Percentiles rank a stretch among this genome's conserved stretches.
phyloP scores from a whole-genome alignment of 345 rosid species.

The Heritiera fomes region DNA sequence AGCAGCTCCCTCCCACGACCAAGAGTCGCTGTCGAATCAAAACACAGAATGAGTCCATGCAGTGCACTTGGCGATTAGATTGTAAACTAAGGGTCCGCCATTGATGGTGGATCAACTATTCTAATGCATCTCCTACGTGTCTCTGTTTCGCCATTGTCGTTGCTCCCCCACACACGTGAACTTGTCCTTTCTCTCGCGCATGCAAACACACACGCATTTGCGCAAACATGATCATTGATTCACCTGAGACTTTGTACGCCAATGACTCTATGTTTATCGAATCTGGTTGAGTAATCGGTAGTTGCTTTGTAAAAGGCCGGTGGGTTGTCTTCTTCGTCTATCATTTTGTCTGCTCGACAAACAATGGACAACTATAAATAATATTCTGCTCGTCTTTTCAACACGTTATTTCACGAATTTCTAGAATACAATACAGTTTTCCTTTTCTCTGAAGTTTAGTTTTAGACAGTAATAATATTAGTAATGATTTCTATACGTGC shows the following conservation, averaged over 20 bases:
- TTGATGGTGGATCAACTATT: conserved; percentile 1
- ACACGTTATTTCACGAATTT: not conserved
- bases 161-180: not conserved
- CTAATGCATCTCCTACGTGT: not conserved
- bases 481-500: not conserved
- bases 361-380: not conserved
- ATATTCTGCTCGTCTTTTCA: not conserved
- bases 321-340: not conserved
- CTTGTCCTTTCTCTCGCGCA: not conserved
- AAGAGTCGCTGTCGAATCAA: not conserved
- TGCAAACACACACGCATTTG: not conserved
- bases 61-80: not conserved
- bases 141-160: not conserved
- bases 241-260: too few relatives aligned
- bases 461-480: not conserved
- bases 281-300: not conserved
- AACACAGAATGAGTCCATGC: not conserved
- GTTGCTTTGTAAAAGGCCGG: not conserved
- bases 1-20: not conserved
- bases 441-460: not conserved
- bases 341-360: conserved; percentile 20
- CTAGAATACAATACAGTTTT: not conserved
- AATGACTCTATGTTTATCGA: not conserved
- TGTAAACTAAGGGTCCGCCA: not conserved
- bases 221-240: not conserved